Evolutionary conservation across 2,329 filamentous ascomycete genomes (phyloP).

Genomic region (Fusarium circinatum): DNA sequence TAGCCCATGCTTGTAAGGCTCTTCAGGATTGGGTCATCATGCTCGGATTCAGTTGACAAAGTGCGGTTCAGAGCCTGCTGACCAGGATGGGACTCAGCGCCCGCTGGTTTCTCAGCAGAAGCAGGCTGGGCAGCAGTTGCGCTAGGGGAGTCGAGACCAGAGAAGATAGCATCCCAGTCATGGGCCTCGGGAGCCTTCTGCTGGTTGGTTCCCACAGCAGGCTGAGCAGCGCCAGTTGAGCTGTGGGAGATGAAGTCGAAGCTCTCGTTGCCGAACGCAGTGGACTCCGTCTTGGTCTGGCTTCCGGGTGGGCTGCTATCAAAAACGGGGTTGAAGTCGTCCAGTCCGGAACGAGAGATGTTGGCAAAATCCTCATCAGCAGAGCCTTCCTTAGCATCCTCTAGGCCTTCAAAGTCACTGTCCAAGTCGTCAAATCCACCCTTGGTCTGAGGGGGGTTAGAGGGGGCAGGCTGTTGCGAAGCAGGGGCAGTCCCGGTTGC

Average conservation of each 20-base stretch:
- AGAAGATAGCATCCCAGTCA: slow-evolving; percentile 97
- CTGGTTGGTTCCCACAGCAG: slow-evolving; percentile 54
- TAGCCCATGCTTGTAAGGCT: slow-evolving; percentile 93
- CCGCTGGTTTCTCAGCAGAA: slow-evolving; percentile 30
- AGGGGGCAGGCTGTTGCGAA: slow-evolving; percentile 45
- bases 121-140: slow-evolving; percentile 43
- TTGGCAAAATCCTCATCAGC: slow-evolving; percentile 83
- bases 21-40: slow-evolving; percentile 93
- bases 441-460: slow-evolving; percentile 52
- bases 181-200: slow-evolving; percentile 64
- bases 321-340: slow-evolving; percentile 85
- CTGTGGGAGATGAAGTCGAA: slow-evolving; percentile 66
- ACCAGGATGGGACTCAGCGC: slow-evolving; percentile 34
- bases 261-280: slow-evolving; percentile 64
- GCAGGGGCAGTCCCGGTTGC: slow-evolving; percentile 42
- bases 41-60: slow-evolving; percentile 71
- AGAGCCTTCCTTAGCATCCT: slow-evolving; percentile 84
- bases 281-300: slow-evolving; percentile 64
- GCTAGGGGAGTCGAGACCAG: slow-evolving; percentile 72
- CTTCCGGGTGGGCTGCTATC: slow-evolving; percentile 73
- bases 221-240: slow-evolving; percentile 45
- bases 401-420: slow-evolving; percentile 82
- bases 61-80: slow-evolving; percentile 66
- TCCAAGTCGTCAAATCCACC: slow-evolving; percentile 79
- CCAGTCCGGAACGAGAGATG: slow-evolving; percentile 74